A percentile compares a stretch with the other conserved stretches of the same genome.
phyloP scores from a whole-genome alignment of 495 filamentous ascomycete species.

The Penicillium verhagenii region DNA sequence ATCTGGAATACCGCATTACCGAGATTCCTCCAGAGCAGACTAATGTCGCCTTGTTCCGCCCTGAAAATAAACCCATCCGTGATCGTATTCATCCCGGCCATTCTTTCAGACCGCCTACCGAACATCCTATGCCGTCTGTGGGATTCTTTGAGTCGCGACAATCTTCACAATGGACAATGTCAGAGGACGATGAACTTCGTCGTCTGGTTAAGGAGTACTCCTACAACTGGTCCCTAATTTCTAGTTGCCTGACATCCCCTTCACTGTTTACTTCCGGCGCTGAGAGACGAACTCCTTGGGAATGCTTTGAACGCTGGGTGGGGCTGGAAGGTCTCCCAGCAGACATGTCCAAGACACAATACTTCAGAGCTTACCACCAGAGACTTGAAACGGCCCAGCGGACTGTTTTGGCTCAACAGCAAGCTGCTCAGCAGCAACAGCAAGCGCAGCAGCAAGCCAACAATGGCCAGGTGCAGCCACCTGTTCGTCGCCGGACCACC shows the following conservation, averaged over 20 bases:
- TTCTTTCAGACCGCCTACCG: conserved; percentile 88
- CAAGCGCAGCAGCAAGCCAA: conserved; percentile 52
- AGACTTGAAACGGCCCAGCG: conserved; percentile 78
- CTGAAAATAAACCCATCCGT: conserved; percentile 84
- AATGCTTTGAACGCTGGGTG: conserved; percentile 97
- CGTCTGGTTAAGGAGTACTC: conserved; percentile 84
- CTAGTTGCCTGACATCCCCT: conserved; percentile 68
- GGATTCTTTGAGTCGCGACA: conserved; percentile 82
- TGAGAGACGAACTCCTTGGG: conserved; percentile 93
- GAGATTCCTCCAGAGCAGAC: conserved; percentile 67
- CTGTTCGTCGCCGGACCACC: conserved; percentile 64
- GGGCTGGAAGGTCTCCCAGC: conserved; percentile 81
- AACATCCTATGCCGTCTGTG: conserved; percentile 82
- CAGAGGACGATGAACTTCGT: conserved; percentile 87
- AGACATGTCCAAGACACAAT: conserved; percentile 90
- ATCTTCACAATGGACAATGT: conserved; percentile 85
- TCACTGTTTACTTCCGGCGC: conserved; percentile 77
- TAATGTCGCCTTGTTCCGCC: conserved; percentile 81
- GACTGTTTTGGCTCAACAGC: conserved; percentile 58
- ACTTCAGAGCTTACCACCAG: conserved; percentile 81
- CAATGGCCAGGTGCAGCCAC: conserved; percentile 54
- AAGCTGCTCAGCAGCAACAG: conserved; percentile 55
- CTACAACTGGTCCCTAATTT: conserved; percentile 96
- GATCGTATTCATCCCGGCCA: conserved; percentile 91
- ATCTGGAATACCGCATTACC: conserved; percentile 51